Evolutionary conservation across 495 filamentous ascomycete species (phyloP).

Genomic region (Aspergillus panamensis): DNA sequence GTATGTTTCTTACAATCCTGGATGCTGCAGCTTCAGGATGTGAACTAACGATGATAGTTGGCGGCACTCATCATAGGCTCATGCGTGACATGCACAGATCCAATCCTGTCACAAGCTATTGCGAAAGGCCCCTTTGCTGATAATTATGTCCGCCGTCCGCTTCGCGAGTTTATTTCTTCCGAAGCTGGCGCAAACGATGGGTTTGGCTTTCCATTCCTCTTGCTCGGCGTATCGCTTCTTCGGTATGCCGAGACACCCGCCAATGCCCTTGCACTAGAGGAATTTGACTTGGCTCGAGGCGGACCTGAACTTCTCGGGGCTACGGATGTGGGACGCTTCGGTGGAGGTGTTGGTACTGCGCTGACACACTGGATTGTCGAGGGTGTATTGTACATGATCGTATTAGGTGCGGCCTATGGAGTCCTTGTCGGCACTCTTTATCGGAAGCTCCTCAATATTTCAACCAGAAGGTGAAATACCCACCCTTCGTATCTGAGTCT

Average conservation of each 20-base stretch:
- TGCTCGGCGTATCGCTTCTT: conserved; percentile 53
- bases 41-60: conserved; percentile 34
- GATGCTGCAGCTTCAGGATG: not conserved
- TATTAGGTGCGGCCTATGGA: conserved; percentile 36
- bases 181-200: conserved; percentile 61
- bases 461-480: conserved; percentile 24
- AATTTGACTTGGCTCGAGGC: conserved; percentile 24
- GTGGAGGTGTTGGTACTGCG: conserved; percentile 31
- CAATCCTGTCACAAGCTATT: conserved; percentile 57
- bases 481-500: not conserved
- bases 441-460: conserved; percentile 29
- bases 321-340: conserved; percentile 32
- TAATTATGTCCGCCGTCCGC: conserved; percentile 52
- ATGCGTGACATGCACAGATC: conserved; percentile 60
- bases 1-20: conserved; percentile 19
- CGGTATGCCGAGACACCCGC: conserved; percentile 46
- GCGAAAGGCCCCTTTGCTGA: conserved; percentile 61
- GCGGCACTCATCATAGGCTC: conserved; percentile 57
- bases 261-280: conserved; percentile 19
- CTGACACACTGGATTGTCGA: conserved; percentile 42
- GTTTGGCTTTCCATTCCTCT: conserved; percentile 57
- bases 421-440: conserved; percentile 31
- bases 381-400: conserved; percentile 40
- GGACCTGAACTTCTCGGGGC: conserved; percentile 31
- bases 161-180: conserved; percentile 61